Evolutionary conservation across 345 rosid genomes (phyloP).

Genomic region (Acer saccharum): DNA sequence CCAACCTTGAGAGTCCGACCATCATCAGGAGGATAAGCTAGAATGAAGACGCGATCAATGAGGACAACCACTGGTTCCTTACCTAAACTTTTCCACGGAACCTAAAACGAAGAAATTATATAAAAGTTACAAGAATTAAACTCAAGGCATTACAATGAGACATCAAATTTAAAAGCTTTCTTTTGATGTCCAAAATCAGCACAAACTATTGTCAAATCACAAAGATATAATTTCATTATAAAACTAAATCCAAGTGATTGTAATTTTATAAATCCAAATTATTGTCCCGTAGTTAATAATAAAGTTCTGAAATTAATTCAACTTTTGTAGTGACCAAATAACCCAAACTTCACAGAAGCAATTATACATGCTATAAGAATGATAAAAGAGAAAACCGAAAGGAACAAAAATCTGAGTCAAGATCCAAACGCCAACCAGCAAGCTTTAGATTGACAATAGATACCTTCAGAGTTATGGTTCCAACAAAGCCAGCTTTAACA

Average conservation of each 20-base stretch:
- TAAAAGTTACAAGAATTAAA: background rate
- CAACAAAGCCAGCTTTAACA: slow-evolving; percentile 98
- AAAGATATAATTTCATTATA: background rate
- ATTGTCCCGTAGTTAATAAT: background rate
- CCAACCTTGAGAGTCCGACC: slow-evolving; percentile 61
- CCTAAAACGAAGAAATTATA: slow-evolving; percentile 44
- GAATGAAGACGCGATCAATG: slow-evolving; percentile 88
- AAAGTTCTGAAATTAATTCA: background rate
- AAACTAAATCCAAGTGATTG: background rate
- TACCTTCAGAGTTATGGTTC: slow-evolving; percentile 91
- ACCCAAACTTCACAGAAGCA: background rate
- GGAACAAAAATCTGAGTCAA: background rate
- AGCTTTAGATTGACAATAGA: slow-evolving; percentile 8
- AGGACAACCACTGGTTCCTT: slow-evolving; percentile 96
- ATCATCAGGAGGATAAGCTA: slow-evolving; percentile 79
- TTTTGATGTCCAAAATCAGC: background rate
- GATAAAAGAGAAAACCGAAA: background rate
- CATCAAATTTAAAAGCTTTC: slow-evolving; percentile 3
- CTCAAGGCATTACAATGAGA: slow-evolving; percentile 6
- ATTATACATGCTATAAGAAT: background rate
- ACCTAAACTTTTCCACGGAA: slow-evolving; percentile 98
- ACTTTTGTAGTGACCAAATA: background rate
- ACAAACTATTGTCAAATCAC: background rate
- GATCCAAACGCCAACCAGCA: slow-evolving; percentile 4
- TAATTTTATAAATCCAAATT: background rate